Conservation (phyloP, 257 asterid genomes). For the Thymus quinquecostatus region DNA sequence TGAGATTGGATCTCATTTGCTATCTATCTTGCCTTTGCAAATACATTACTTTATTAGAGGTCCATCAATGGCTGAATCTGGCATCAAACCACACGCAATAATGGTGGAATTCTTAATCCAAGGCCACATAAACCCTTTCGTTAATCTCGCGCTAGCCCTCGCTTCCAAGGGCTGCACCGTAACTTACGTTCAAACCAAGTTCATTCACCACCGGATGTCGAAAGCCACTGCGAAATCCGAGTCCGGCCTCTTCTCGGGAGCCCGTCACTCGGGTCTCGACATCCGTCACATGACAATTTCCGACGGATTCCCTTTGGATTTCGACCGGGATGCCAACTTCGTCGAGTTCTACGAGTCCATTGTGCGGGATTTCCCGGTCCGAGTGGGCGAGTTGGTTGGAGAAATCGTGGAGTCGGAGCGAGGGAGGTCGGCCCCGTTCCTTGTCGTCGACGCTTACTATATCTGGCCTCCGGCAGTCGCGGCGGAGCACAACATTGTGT, state of each 20-base stretch:
- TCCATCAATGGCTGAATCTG: no score
- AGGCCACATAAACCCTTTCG: conserved; percentile 28
- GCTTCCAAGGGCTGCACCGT: conserved; percentile 30
- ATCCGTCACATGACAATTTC: conserved; percentile 16
- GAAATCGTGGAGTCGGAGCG: not conserved
- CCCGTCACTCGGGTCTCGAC: not conserved
- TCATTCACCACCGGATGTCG: not conserved
- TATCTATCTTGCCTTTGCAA: no score
- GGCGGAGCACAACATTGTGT: not conserved
- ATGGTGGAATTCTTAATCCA: conserved; percentile 8
- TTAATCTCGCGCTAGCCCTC: conserved; percentile 16
- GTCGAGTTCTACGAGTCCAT: not conserved
- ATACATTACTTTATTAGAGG: no score
- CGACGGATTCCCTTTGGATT: conserved; percentile 27
- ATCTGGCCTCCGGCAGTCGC: conserved; percentile 5
- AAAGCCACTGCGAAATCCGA: not conserved
- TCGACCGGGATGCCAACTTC: conserved; percentile 15
- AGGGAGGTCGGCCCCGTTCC: not conserved
- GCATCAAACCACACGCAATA: no score
- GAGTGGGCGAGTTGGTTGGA: conserved; percentile 8
- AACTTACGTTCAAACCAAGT: conserved; percentile 14
- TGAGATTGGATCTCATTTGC: no score
- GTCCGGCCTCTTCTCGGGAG: not conserved
- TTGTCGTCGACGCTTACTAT: not conserved
- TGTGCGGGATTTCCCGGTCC: not conserved